A percentile compares a stretch with the other conserved stretches of the same genome.
These are phyloP conservation scores for Tagetes patula DNA, from an alignment of 129 eudicot species.

Conservation along the genomic window DNA sequence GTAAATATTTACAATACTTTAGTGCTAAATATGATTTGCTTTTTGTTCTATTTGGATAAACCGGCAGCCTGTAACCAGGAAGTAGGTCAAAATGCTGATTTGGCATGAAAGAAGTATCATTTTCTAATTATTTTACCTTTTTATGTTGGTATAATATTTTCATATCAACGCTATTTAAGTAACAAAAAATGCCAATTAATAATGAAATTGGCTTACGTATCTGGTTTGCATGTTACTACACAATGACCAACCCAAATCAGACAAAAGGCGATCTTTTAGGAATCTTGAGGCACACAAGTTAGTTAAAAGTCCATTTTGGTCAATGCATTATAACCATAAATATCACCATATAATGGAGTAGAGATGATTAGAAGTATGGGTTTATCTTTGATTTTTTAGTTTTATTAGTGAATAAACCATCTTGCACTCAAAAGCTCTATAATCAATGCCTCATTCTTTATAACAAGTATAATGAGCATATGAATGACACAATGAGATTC, in stretches of 20 bases:
- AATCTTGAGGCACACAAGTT: neutral
- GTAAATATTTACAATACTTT: neutral
- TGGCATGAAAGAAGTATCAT: neutral
- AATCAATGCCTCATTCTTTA: neutral
- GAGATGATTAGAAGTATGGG: neutral
- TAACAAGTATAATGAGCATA: constrained; percentile 6
- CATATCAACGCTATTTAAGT: neutral
- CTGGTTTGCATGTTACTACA: neutral
- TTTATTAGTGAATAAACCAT: constrained; percentile 5
- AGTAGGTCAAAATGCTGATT: constrained; percentile 6
- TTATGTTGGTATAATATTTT: neutral
- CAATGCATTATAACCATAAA: neutral
- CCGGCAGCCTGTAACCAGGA: neutral
- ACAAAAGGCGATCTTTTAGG: neutral
- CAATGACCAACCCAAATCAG: neutral
- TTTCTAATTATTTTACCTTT: neutral
- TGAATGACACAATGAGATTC: neutral
- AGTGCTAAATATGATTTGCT: neutral
- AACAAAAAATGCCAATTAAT: neutral
- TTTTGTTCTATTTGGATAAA: neutral
- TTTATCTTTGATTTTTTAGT: neutral
- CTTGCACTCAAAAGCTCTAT: neutral
- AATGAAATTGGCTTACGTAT: neutral
- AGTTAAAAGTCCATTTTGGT: neutral
- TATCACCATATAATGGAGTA: neutral